Evolutionary conservation across 1,284 basidiomycete species (phyloP).

Genomic region (Peniophora sp.): DNA sequence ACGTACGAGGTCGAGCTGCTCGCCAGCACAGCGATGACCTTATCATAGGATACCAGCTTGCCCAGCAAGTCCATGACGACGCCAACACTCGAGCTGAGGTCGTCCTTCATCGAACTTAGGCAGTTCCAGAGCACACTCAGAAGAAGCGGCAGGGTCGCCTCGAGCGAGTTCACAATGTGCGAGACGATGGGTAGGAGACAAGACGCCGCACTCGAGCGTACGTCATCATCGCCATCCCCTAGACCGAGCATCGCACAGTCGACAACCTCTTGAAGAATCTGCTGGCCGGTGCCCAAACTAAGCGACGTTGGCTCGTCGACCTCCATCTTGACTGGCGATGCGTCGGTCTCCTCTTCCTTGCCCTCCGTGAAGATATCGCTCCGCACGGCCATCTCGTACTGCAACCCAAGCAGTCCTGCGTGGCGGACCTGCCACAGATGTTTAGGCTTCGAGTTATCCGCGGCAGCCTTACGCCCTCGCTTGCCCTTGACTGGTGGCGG

Average conservation of each 20-base stretch:
- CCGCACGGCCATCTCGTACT: conserved; percentile 95
- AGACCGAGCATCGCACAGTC: conserved; percentile 85
- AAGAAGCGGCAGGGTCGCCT: conserved; percentile 66
- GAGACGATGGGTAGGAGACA: conserved; percentile 83
- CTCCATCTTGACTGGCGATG: conserved; percentile 1
- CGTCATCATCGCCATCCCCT: conserved; percentile 91
- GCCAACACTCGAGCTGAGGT: conserved; percentile 93
- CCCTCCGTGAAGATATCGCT: conserved; percentile 65
- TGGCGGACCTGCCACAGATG: conserved; percentile 93
- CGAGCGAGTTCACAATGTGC: conserved; percentile 72
- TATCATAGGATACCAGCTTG: conserved; percentile 78
- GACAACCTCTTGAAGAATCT: conserved; percentile 70
- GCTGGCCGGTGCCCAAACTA: conserved; percentile 27
- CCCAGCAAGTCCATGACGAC: conserved; percentile 96
- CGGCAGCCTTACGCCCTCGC: conserved; percentile 23
- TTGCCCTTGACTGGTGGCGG: conserved; percentile 26
- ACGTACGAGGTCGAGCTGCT: conserved; percentile 62
- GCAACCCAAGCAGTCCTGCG: conserved; percentile 92
- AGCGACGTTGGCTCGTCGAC: conserved; percentile 9
- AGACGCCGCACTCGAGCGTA: conserved; percentile 91
- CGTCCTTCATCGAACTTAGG: conserved; percentile 90
- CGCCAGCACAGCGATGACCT: conserved; percentile 73
- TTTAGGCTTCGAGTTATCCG: conserved; percentile 22
- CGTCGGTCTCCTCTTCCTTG: conserved; percentile 24
- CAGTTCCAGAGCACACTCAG: conserved; percentile 89